Base-by-base conservation (phyloP, 352 stramenopile genomes). In the Pythium angustatum region DNA sequence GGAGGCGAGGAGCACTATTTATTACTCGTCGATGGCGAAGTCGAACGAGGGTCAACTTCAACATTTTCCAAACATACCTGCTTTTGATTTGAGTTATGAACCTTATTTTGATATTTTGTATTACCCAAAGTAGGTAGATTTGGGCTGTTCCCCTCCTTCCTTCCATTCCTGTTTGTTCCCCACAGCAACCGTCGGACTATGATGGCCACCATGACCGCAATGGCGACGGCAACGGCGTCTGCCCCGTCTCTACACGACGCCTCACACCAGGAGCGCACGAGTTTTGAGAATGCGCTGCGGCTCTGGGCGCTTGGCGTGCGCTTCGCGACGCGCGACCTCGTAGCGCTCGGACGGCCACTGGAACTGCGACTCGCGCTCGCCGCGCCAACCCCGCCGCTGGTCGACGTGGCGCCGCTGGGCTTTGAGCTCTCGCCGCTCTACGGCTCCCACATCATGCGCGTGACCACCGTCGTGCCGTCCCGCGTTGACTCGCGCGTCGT, bases 311-410 rank as follows among this genome's bases (percentile, higher is more conserved):
- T 81, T 28, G 69, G 82, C 49, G 75, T 83, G 38, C 69, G 76
- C 47, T 68, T 87, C 6, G 63, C 71, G 9, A 64, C 58, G 30
- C 70, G 71, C n/a, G 78, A 83, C 33, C 70, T 90, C n/a, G 60
- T 92, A 43, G 78, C 79, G 26, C 77, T 92, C 7, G 81, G 83
- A 10, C 67, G 73, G 10, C 48, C 72, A 22, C 88, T 81, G 38
- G 79, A 88, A 48, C 77, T 90, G 19, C 77, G 72, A n/a, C 3
- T 58, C 59, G 0, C 15, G 33, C n/a, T 34, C 17, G 17, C 27
- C 19, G 31, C 40, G 7, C 15, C 36, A 24, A 2, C 22, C 2
- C 26, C 33, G 61, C 34, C 33, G n/a, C 38, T 55, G 5, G 34
- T 48, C 31, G 52, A 56, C 11, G 52, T 88, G 10, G 12, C 62